A percentile compares a stretch with the other conserved stretches of the same genome.
phyloP scores from a whole-genome alignment of 805 yeast species.

The Metschnikowia dekortorum region DNA sequence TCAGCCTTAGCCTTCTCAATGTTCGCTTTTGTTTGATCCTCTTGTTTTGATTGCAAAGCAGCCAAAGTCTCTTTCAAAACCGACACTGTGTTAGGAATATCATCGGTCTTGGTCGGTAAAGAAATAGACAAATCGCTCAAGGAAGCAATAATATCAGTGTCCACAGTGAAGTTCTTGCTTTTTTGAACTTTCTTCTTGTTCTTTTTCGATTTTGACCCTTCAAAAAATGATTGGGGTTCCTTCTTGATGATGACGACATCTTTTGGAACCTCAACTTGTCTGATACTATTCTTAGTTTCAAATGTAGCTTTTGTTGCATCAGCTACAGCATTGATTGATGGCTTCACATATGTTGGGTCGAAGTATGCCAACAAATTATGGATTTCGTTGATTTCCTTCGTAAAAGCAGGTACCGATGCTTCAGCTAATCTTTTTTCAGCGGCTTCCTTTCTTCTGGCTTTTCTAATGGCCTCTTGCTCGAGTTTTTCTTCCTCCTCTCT shows the following conservation, averaged over 20 bases:
- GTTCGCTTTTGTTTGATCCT: conserved; percentile 72
- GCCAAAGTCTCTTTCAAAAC: conserved; percentile 68
- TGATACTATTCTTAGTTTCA: conserved; percentile 24
- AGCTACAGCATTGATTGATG: conserved; percentile 31
- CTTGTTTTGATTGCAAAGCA: conserved; percentile 68
- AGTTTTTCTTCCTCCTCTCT: conserved; percentile 66
- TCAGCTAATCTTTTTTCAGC: conserved; percentile 69
- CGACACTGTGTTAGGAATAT: conserved; percentile 59
- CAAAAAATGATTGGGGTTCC: conserved; percentile 56
- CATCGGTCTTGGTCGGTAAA: conserved; percentile 74
- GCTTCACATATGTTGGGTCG: conserved; percentile 72
- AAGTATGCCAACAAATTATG: conserved; percentile 68
- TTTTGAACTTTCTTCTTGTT: conserved; percentile 45
- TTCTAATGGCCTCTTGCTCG: conserved; percentile 47
- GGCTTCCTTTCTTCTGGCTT: conserved; percentile 46
- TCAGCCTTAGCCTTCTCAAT: conserved; percentile 73
- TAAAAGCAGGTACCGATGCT: conserved; percentile 81
- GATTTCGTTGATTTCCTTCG: conserved; percentile 69
- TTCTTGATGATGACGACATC: conserved; percentile 61
- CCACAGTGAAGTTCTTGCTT: conserved; percentile 61
- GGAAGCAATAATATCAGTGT: conserved; percentile 73
- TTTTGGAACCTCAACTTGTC: conserved; percentile 59
- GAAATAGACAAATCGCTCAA: conserved; percentile 72
- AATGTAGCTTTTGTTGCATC: conserved; percentile 24
- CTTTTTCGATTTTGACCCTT: conserved; percentile 42